These are phyloP conservation scores for Aphanoascus verrucosus DNA, from an alignment of 2,329 filamentous ascomycete species.

Conservation along the genomic window DNA sequence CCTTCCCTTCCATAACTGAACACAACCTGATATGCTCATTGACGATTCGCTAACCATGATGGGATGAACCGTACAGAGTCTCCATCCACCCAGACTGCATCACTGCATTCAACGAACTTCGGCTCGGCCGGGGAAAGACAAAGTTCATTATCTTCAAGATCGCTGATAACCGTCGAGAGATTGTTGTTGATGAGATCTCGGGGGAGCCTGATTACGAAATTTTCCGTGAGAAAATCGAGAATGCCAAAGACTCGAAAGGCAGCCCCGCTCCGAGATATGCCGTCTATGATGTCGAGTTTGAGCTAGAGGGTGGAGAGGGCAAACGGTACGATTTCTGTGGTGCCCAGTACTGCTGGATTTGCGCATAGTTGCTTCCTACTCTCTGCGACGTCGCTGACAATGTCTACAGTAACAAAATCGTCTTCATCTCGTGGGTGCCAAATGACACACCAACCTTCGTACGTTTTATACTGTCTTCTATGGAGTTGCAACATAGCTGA, in stretches of 20 bases:
- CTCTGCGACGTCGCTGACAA: neutral
- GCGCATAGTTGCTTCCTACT: neutral
- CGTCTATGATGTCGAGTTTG: constrained; percentile 42
- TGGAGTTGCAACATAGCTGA: constrained; percentile 14
- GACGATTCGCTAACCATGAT: neutral
- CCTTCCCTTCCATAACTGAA: neutral
- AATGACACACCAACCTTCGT: constrained; percentile 32
- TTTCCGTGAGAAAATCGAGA: constrained; percentile 38
- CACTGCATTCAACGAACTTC: constrained; percentile 38
- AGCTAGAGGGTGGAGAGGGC: constrained; percentile 39
- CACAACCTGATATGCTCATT: neutral
- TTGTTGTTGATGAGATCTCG: constrained; percentile 39
- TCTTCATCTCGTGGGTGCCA: constrained; percentile 43
- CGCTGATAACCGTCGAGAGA: constrained; percentile 40
- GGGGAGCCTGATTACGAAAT: constrained; percentile 38
- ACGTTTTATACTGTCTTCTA: constrained; percentile 18
- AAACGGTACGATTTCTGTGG: constrained; percentile 32
- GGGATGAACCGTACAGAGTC: constrained; percentile 28
- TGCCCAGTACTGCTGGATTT: neutral
- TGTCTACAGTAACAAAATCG: constrained; percentile 38
- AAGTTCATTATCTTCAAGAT: constrained; percentile 46
- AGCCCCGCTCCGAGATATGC: constrained; percentile 40
- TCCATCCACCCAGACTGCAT: constrained; percentile 39
- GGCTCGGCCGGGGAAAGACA: constrained; percentile 34
- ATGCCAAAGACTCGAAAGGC: constrained; percentile 34